Evolutionary conservation across 2,329 filamentous ascomycete species (phyloP), one percentile per base, ranked within the genome.

Genomic region (Pseudogymnoascus sp.): DNA sequence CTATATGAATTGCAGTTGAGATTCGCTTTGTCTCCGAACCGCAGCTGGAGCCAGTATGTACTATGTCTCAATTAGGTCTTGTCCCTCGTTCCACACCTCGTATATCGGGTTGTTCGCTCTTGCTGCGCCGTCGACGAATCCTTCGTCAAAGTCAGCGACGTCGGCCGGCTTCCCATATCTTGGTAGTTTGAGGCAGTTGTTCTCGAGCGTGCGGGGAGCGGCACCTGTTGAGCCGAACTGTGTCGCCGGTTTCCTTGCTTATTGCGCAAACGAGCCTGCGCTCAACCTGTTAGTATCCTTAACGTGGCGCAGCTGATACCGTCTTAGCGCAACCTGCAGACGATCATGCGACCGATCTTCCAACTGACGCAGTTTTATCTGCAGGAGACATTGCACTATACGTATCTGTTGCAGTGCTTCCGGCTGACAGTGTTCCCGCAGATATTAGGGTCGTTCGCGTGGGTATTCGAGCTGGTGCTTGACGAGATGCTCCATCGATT

Each of bases 81-180:
- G 65, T 3, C 75, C 77, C 66, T 80, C 71, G 23, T 71, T 70
- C 74, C 73, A 77, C 5, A 80, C 64, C 35, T 74, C 66, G 5
- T 69, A 64, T n/a, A 79, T 70, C 1, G 80, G 80, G 63, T 82
- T 83, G 68, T 82, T 83, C 1, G 62, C 68, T 0, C 75, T 74
- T 4, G 75, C 64, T 0, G 73, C 78, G 0, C 77, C 79, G 65
- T 82, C 80, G 11, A 79, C 70, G 63, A 77, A 81, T 0, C 62
- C 43, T 35, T 68, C 62, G 0, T 64, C 59, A 2, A 71, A 71
- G 2, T 63, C 64, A 1, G 72, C 74, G 33, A 82, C 73, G 1
- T 7, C 76, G 71, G 1, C 72, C 73, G 0, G 78, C 79, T 64
- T 81, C 72, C 74, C 76, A 79, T 35, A 80, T 77, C 31, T 67